Evolutionary conservation across 2,329 filamentous ascomycete species (phyloP), one percentile per base, ranked within the genome.

Genomic region (Aureobasidium melanogenum): DNA sequence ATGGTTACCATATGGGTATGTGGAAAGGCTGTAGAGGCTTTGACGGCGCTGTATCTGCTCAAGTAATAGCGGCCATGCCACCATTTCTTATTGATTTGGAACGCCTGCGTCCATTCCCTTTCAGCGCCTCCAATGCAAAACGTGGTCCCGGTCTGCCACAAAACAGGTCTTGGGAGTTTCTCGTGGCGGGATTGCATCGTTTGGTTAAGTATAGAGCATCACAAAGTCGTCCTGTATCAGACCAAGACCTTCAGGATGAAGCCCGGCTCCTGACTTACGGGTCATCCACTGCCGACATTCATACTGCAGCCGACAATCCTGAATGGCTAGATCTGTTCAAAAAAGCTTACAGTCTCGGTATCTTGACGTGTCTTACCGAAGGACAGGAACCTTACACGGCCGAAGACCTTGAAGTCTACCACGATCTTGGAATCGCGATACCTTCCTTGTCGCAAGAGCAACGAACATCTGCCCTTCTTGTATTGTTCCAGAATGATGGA

Each of bases 21-120:
- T 84, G 82, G 82, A 77, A 77, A 58, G 81, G 81, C 3, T 82
- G 79, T 64, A 75, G 81, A 67, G 81, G 81, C 4, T 68, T 84
- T 5, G 77, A 79, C 62, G 69, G 76, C 10, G 72, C 75, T 22
- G 74, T 80, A 15, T 77, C 77, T 5, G 73, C 76, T 5, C 74
- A 77, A 43, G 78, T 80, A 55, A 78, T 76, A 1, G 78, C 78
- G 59, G 78, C 78, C 1, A 80, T 80, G 78, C 78, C 78, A 14
- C 78, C 78, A 6, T 80, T 80, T 62, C 71, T 80, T 10, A 80
- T 80, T 41, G 77, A 76, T 30, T 75, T 77, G 39, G 78, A 80
- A 65, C 72, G 73, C 54, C 73, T 73, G 56, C 74, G 72, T 26
- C 76, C 76, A 0, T 72, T 75, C 57, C 78, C 78, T 0, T 80